Conservation (phyloP, 495 filamentous ascomycete species). For the Aspergillus kassunensis region DNA sequence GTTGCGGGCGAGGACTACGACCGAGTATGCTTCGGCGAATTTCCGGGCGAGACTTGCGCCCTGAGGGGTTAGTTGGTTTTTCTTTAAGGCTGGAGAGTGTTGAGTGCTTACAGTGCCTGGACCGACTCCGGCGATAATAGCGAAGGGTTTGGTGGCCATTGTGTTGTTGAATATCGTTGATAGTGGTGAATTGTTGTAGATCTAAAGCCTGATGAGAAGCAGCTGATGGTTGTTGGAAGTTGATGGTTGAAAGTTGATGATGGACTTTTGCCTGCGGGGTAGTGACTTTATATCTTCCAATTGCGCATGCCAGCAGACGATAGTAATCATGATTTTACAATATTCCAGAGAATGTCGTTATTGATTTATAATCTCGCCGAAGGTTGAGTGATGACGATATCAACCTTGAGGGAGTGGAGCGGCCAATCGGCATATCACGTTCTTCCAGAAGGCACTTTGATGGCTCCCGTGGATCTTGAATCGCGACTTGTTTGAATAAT, state of each 20-base stretch:
- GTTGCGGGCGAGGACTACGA: conserved; percentile 70
- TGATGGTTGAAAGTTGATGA: background rate
- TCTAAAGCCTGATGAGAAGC: background rate
- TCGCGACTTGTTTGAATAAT: too few relatives aligned
- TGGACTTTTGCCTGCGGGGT: background rate
- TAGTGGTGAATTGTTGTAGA: background rate
- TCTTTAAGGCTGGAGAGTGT: conserved; percentile 1
- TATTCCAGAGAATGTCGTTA: background rate
- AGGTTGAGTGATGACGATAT: background rate
- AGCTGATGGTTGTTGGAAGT: background rate
- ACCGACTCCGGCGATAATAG: conserved; percentile 72
- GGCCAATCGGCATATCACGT: too few relatives aligned
- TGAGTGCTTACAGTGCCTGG: conserved; percentile 55
- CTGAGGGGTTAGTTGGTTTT: conserved; percentile 18
- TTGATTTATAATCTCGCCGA: conserved; percentile 11
- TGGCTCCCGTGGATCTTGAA: too few relatives aligned
- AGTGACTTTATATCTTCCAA: background rate
- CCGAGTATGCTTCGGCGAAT: conserved; percentile 70
- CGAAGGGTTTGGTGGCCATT: conserved; percentile 49
- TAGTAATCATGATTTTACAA: too few relatives aligned
- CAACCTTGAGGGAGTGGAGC: too few relatives aligned
- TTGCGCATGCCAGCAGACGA: too few relatives aligned
- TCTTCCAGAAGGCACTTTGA: too few relatives aligned
- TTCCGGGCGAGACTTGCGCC: conserved; percentile 58
- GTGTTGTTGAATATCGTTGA: background rate